These are phyloP conservation scores for Micractinium conductrix DNA, from an alignment of 139 green algal genomes.

Conservation along the genomic window DNA sequence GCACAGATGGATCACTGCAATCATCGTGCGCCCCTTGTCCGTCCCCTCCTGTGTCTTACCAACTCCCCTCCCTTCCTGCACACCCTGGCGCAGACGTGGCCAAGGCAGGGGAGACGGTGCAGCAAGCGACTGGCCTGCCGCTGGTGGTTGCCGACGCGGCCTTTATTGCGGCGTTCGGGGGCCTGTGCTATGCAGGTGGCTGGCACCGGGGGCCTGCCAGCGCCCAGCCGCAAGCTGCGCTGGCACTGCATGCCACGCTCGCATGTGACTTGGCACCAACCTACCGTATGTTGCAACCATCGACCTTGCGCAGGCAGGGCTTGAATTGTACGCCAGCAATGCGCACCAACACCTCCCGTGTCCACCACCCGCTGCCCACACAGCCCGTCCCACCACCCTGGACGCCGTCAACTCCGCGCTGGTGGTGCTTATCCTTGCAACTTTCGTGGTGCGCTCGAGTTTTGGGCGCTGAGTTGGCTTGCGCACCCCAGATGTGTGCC, in stretches of 20 bases:
- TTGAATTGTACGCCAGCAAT: not conserved
- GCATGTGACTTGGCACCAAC: too few species aligned
- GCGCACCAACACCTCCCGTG: not conserved
- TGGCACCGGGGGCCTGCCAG: too few species aligned
- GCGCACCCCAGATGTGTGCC: too few species aligned
- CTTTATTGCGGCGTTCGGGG: constrained; percentile 57
- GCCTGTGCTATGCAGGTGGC: constrained; percentile 64
- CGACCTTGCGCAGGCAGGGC: not conserved
- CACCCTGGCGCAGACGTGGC: constrained; percentile 50
- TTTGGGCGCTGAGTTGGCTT: too few species aligned
- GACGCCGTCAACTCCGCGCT: constrained; percentile 66
- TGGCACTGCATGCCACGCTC: not conserved
- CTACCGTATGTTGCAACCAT: not conserved
- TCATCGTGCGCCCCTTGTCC: too few species aligned
- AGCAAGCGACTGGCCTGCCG: constrained; percentile 23
- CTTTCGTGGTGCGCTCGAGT: constrained; percentile 58
- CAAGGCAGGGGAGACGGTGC: constrained; percentile 45
- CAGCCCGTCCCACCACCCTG: constrained; percentile 44
- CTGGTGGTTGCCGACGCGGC: not conserved
- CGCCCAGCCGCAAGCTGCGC: not conserved
- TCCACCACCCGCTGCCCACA: not conserved
- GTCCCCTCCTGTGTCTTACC: too few species aligned
- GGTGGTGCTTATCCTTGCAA: constrained; percentile 47
- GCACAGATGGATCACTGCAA: too few species aligned
- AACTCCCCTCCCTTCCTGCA: not conserved